Conservation (phyloP, 176 grass and related monocot species). For the Secale cereale region DNA sequence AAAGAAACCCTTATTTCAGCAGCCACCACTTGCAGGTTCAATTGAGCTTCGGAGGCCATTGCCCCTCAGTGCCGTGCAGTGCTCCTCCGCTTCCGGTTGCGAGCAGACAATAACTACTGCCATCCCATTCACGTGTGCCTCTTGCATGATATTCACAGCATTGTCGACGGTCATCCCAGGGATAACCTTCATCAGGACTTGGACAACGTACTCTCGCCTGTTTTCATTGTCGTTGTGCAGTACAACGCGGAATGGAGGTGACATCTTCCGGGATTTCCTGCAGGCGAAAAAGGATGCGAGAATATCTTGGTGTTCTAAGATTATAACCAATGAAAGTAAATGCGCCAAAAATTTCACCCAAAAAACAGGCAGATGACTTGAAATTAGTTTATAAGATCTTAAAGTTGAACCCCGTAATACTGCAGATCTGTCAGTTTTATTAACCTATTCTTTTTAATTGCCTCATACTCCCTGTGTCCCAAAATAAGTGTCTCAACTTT, state of each 20-base stretch:
- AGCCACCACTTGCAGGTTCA: slow-evolving; percentile 81
- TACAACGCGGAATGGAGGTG: slow-evolving; percentile 68
- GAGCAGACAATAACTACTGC: slow-evolving; percentile 88
- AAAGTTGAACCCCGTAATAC: background rate
- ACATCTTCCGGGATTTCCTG: slow-evolving; percentile 83
- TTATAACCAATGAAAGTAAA: background rate
- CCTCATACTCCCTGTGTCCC: no score
- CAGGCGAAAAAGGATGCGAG: slow-evolving; percentile 3
- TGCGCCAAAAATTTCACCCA: background rate
- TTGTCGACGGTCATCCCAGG: slow-evolving; percentile 91
- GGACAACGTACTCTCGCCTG: slow-evolving; percentile 89
- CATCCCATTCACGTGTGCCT: slow-evolving; percentile 86
- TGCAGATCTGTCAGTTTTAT: background rate
- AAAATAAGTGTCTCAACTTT: no score
- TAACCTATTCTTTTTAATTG: background rate
- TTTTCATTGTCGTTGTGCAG: slow-evolving; percentile 91
- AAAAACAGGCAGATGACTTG: background rate
- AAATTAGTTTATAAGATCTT: background rate
- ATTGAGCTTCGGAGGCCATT: slow-evolving; percentile 85
- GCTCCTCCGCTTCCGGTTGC: slow-evolving; percentile 72
- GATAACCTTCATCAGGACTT: slow-evolving; percentile 98
- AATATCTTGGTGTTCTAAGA: slow-evolving; percentile 1
- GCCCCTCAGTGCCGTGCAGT: slow-evolving; percentile 75
- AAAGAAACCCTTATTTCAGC: slow-evolving; percentile 36
- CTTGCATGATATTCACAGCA: slow-evolving; percentile 97